A percentile compares a stretch with the other conserved stretches of the same genome.
These are phyloP conservation scores for Ammopiptanthus mongolicus DNA, from an alignment of 306 rosid species.

Conservation along the genomic window DNA sequence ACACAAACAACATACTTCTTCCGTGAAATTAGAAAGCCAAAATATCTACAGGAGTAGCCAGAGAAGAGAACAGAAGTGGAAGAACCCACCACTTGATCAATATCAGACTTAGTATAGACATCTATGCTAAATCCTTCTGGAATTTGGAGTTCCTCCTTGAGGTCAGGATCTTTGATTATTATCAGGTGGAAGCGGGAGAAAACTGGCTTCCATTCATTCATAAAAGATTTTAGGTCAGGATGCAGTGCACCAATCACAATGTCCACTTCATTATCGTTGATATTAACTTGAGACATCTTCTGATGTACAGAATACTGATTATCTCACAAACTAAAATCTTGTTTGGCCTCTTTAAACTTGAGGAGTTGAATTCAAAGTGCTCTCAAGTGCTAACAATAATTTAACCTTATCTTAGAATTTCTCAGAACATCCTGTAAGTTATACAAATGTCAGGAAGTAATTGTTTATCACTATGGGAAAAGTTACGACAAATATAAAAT, in stretches of 20 bases:
- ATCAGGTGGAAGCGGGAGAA: conserved; percentile 79
- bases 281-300: conserved; percentile 65
- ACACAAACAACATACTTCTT: conserved; percentile 79
- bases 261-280: conserved; percentile 65
- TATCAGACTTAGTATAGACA: conserved; percentile 61
- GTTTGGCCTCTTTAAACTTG: conserved; percentile 17
- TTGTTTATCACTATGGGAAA: background rate
- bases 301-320: conserved; percentile 16
- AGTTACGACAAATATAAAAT: background rate
- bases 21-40: conserved; percentile 76
- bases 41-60: conserved; percentile 94
- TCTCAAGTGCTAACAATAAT: conserved; percentile 8
- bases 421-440: conserved; percentile 79
- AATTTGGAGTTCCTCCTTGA: conserved; percentile 64
- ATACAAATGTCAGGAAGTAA: conserved; percentile 27
- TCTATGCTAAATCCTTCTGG: conserved; percentile 70
- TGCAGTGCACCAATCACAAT: conserved; percentile 81
- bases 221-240: conserved; percentile 58
- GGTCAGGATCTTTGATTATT: conserved; percentile 82
- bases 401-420: conserved; percentile 40
- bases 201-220: conserved; percentile 80
- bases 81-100: conserved; percentile 64
- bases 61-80: conserved; percentile 61
- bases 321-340: conserved; percentile 12
- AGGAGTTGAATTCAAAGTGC: conserved; percentile 21